These are phyloP conservation scores for Nymphaea colorata DNA, from an alignment of 164 flowering plant species.

Conservation along the genomic window DNA sequence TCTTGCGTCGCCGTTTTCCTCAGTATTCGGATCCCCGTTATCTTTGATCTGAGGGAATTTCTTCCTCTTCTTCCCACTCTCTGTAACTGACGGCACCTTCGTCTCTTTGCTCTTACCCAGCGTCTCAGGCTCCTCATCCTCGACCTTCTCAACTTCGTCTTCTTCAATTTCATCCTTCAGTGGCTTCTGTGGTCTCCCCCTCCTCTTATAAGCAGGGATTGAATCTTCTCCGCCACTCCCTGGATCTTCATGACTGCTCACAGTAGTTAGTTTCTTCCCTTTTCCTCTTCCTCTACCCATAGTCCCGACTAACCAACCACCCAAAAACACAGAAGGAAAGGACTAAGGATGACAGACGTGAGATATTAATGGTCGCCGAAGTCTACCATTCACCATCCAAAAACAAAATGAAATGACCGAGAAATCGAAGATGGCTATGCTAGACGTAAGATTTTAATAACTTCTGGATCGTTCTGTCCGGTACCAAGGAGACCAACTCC, in stretches of 20 bases:
- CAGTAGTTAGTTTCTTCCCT: constrained; percentile 44
- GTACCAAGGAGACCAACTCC: not conserved
- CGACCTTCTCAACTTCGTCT: constrained; percentile 39
- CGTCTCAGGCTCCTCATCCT: constrained; percentile 20
- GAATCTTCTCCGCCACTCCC: constrained; percentile 71
- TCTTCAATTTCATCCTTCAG: constrained; percentile 53
- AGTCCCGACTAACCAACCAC: constrained; percentile 3
- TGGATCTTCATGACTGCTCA: constrained; percentile 38
- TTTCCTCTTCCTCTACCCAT: constrained; percentile 90
- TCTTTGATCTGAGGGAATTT: constrained; percentile 31
- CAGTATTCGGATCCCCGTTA: constrained; percentile 25
- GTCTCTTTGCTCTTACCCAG: constrained; percentile 23
- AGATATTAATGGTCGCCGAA: not conserved
- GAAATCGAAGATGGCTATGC: not conserved
- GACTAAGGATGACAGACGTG: constrained; percentile 15
- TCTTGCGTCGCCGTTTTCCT: constrained; percentile 42
- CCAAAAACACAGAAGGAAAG: constrained; percentile 9
- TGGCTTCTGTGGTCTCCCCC: constrained; percentile 72
- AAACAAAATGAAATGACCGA: not conserved
- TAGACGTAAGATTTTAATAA: not conserved
- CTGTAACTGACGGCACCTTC: constrained; percentile 13
- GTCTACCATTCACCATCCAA: not conserved
- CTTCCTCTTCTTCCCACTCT: constrained; percentile 55
- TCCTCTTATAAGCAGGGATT: constrained; percentile 53
- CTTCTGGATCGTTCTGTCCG: not conserved